A percentile compares a stretch with the other conserved stretches of the same genome.
Evolutionary conservation across 805 yeast species (phyloP).

Genomic region (Candida awuae): DNA sequence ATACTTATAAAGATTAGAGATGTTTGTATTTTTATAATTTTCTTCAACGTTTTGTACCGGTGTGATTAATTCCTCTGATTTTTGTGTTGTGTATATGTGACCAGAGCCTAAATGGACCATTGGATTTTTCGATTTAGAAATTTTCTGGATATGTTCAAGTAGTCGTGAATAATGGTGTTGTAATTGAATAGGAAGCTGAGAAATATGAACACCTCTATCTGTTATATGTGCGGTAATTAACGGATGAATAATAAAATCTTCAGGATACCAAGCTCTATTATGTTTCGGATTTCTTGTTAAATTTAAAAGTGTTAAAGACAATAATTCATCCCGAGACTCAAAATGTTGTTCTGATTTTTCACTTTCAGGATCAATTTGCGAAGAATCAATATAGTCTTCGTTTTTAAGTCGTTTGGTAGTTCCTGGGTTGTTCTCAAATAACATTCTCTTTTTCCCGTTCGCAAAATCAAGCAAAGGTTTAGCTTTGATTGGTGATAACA

Average conservation of each 20-base stretch:
- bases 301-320: constrained; percentile 18
- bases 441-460: neutral
- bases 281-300: constrained; percentile 22
- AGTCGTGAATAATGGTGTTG: constrained; percentile 19
- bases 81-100: neutral
- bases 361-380: neutral
- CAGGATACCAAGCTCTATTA: constrained; percentile 28
- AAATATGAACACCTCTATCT: constrained; percentile 4
- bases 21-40: constrained; percentile 18
- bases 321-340: no score
- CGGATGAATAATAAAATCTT: constrained; percentile 30
- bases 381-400: neutral
- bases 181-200: constrained; percentile 9
- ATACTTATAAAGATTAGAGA: constrained; percentile 24
- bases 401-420: no score
- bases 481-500: constrained; percentile 7
- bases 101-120: neutral
- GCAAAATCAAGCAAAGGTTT: no score
- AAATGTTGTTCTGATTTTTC: neutral
- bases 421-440: no score
- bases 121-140: constrained; percentile 5
- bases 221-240: constrained; percentile 5
- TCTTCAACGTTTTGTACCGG: constrained; percentile 21
- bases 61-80: constrained; percentile 9
- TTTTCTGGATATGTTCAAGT: constrained; percentile 15